Evolutionary conservation across 73 alveolate species (phyloP).

Genomic region (Paramecium pentaurelia): DNA sequence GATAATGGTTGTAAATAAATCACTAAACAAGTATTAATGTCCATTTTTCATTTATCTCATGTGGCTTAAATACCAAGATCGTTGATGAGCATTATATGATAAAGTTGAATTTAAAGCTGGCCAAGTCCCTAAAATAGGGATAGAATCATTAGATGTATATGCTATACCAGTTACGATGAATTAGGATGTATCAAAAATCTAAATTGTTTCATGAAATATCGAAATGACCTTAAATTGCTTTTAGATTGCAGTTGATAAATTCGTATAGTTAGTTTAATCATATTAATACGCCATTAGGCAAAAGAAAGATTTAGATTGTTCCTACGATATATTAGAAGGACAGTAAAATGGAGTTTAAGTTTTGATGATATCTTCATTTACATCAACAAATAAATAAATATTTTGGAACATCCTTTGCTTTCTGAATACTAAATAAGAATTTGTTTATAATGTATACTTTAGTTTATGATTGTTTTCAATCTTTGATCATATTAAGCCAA

Average conservation of each 20-base stretch:
- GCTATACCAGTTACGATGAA: background rate
- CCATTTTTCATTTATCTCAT: background rate
- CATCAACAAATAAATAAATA: background rate
- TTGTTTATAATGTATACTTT: background rate
- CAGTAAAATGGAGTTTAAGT: background rate
- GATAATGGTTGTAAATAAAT: conserved; percentile 8
- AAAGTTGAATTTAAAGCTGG: conserved; percentile 1
- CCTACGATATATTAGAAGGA: background rate
- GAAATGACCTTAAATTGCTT: background rate
- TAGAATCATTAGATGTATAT: background rate
- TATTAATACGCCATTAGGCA: background rate
- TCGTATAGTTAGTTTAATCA: background rate
- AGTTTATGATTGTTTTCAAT: background rate
- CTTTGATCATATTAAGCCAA: background rate
- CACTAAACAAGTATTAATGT: background rate
- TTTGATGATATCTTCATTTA: background rate
- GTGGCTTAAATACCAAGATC: background rate
- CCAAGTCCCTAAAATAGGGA: conserved; percentile 20
- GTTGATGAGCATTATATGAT: background rate
- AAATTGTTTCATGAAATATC: background rate
- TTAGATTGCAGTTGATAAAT: background rate
- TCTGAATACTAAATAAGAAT: background rate
- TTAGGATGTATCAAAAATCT: background rate
- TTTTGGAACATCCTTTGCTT: background rate
- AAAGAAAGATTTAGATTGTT: background rate